These are phyloP conservation scores for Prillingera fragicola DNA, from an alignment of 1,284 basidiomycete genomes.

Conservation along the genomic window DNA sequence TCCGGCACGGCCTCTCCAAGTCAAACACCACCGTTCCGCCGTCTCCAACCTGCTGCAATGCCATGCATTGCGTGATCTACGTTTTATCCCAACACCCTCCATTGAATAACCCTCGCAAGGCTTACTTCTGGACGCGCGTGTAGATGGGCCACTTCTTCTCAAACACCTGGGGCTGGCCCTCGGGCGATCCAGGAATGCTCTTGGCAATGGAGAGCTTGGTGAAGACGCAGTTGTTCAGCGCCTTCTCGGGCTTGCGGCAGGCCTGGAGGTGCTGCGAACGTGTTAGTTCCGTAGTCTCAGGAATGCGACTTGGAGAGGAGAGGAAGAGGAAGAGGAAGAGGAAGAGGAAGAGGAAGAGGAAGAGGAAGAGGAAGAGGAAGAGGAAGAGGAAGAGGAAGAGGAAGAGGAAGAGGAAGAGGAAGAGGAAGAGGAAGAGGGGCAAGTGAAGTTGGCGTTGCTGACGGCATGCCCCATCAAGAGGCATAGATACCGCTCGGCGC, in stretches of 20 bases:
- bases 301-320: background rate
- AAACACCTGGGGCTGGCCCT: slow-evolving; percentile 78
- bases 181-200: slow-evolving; percentile 84
- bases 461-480: background rate
- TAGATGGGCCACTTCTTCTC: slow-evolving; percentile 82
- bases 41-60: too few species aligned
- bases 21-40: too few species aligned
- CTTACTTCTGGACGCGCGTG: slow-evolving; percentile 67
- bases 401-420: slow-evolving; percentile 1
- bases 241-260: slow-evolving; percentile 84
- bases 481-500: too few species aligned
- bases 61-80: too few species aligned
- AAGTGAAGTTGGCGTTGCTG: background rate
- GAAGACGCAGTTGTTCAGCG: slow-evolving; percentile 92
- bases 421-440: background rate
- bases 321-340: background rate
- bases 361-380: background rate
- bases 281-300: slow-evolving; percentile 6
- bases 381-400: background rate
- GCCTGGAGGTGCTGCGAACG: slow-evolving; percentile 72
- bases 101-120: too few species aligned
- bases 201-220: slow-evolving; percentile 91
- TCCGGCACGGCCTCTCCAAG: too few species aligned
- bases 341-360: background rate
- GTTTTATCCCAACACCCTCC: too few species aligned